Percentiles rank a stretch among this genome's conserved stretches.
phyloP scores from a whole-genome alignment of 805 yeast species.

The Saccharomycopsis fodiens region DNA sequence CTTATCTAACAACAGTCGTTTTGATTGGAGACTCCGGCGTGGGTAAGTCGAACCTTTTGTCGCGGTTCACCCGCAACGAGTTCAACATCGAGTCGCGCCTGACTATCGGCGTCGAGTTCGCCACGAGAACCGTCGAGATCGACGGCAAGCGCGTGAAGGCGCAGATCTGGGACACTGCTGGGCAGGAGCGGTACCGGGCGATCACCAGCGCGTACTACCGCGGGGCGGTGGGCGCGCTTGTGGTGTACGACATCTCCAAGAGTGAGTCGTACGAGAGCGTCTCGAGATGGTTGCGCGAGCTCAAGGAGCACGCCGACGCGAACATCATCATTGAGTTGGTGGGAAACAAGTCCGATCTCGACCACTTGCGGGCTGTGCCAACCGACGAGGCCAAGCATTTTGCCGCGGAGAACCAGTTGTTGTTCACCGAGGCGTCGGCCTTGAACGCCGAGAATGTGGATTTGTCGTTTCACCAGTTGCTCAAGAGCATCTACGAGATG shows the following conservation, averaged over 20 bases:
- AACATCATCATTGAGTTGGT: slow-evolving; percentile 91
- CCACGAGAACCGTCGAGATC: slow-evolving; percentile 87
- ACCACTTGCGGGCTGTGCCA: slow-evolving; percentile 91
- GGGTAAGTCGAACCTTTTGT: slow-evolving; percentile 88
- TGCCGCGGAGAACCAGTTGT: slow-evolving; percentile 83
- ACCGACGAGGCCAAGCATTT: slow-evolving; percentile 95
- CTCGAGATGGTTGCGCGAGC: slow-evolving; percentile 82
- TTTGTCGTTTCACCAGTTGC: slow-evolving; percentile 84
- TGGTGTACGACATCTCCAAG: slow-evolving; percentile 92
- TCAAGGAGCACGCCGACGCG: slow-evolving; percentile 87
- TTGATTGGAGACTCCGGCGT: slow-evolving; percentile 97
- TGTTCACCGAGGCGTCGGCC: slow-evolving; percentile 95
- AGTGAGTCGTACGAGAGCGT: slow-evolving; percentile 80
- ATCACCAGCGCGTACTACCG: slow-evolving; percentile 95
- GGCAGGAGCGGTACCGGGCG: slow-evolving; percentile 97
- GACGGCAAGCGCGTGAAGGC: slow-evolving; percentile 82
- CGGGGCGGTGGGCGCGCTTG: slow-evolving; percentile 96
- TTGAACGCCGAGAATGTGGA: slow-evolving; percentile 92
- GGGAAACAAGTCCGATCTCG: slow-evolving; percentile 87
- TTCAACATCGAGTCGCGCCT: slow-evolving; percentile 90
- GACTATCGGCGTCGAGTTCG: slow-evolving; percentile 97
- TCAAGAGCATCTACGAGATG: slow-evolving; percentile 91
- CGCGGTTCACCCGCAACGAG: slow-evolving; percentile 92
- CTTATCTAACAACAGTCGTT: slow-evolving; percentile 47
- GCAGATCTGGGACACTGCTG: slow-evolving; percentile 98